A percentile compares a stretch with the other conserved stretches of the same genome.
phyloP scores from a whole-genome alignment of 78 protist species.

The Abeoforma whisleri region DNA sequence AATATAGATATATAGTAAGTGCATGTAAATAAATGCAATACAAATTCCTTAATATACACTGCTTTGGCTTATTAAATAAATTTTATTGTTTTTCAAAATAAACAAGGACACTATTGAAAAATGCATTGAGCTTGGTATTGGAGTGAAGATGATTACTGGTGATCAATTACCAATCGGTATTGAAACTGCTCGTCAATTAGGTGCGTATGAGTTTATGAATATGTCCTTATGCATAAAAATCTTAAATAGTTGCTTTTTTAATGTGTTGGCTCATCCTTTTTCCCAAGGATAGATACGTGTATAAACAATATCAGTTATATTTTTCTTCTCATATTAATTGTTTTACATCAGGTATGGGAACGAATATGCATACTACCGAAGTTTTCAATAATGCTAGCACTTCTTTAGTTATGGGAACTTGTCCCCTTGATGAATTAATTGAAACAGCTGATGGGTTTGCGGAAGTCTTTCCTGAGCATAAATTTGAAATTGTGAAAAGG shows the following conservation, averaged over 20 bases:
- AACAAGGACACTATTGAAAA: slow-evolving; percentile 55
- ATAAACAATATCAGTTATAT: no score
- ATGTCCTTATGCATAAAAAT: no score
- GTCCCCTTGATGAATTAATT: slow-evolving; percentile 38
- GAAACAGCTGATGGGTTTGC: slow-evolving; percentile 74
- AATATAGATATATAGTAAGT: no score
- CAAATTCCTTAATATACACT: no score
- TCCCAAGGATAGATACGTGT: no score
- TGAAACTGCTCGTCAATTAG: slow-evolving; percentile 63
- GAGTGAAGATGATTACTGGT: slow-evolving; percentile 88
- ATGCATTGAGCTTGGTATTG: slow-evolving; percentile 60
- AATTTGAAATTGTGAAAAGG: slow-evolving; percentile 70
- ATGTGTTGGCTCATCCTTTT: slow-evolving; percentile 17
- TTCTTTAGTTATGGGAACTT: background rate
- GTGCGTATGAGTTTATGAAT: no score
- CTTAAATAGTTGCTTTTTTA: background rate
- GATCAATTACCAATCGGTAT: slow-evolving; percentile 78
- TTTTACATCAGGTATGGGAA: no score
- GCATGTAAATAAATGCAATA: no score
- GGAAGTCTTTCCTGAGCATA: slow-evolving; percentile 81
- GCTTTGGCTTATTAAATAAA: no score
- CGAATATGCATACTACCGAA: slow-evolving; percentile 51
- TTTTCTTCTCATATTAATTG: no score
- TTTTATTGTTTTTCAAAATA: no score
- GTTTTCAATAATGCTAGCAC: slow-evolving; percentile 43